Evolutionary conservation across 257 asterid species (phyloP).

Genomic region (Apocynum venetum): DNA sequence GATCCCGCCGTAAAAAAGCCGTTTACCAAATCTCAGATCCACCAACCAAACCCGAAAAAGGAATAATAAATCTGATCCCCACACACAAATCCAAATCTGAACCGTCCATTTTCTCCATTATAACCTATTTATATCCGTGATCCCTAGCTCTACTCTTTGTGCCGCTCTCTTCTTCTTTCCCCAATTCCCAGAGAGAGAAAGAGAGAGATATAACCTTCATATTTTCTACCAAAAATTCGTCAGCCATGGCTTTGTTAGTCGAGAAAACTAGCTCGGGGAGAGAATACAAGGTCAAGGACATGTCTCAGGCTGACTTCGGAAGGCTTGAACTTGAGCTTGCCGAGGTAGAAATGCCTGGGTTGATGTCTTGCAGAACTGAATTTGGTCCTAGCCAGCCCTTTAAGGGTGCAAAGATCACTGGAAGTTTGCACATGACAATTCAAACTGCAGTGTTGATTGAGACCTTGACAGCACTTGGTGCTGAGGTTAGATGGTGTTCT

Average conservation of each 20-base stretch:
- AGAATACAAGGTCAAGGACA: constrained; percentile 87
- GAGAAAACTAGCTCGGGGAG: constrained; percentile 79
- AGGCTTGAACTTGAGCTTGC: constrained; percentile 83
- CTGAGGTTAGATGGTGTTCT: constrained; percentile 91
- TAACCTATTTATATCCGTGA: constrained; percentile 31
- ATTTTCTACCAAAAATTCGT: neutral
- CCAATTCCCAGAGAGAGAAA: constrained; percentile 3
- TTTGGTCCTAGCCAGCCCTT: constrained; percentile 76
- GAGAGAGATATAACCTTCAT: neutral
- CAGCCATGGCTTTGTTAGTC: constrained; percentile 58
- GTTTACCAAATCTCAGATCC: constrained; percentile 15
- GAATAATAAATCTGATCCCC: neutral
- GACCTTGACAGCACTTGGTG: constrained; percentile 74
- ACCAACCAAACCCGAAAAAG: constrained; percentile 20
- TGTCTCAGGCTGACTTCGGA: constrained; percentile 91
- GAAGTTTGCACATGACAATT: constrained; percentile 82
- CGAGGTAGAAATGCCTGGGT: constrained; percentile 87
- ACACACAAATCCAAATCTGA: constrained; percentile 21
- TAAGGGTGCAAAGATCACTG: constrained; percentile 72
- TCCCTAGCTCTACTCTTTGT: neutral
- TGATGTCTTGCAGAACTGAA: constrained; percentile 67
- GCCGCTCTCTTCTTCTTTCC: constrained; percentile 23
- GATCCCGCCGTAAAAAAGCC: neutral
- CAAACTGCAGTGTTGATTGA: constrained; percentile 82
- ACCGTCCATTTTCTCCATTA: constrained; percentile 18